Conservation (phyloP, 2,329 filamentous ascomycete species). For the Fusarium tuaranense region DNA sequence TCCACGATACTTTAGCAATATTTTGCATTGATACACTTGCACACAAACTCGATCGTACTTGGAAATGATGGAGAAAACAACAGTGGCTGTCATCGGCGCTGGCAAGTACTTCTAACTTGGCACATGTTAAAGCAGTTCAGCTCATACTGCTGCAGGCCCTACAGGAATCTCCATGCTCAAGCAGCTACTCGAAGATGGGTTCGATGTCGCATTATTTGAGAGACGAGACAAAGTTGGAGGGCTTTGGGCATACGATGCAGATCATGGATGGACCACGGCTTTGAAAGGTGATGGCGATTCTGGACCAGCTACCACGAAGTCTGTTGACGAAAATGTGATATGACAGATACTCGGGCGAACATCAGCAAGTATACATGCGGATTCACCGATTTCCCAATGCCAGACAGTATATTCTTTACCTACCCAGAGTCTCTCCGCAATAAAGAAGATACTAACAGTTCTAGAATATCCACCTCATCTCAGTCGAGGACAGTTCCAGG, state of each 20-base stretch:
- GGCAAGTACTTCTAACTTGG: not conserved
- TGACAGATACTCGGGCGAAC: not conserved
- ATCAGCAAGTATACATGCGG: slow-evolving; percentile 33
- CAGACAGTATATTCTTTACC: slow-evolving; percentile 9
- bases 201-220: slow-evolving; percentile 12
- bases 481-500: slow-evolving; percentile 15
- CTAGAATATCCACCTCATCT: slow-evolving; percentile 20
- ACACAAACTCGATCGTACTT: not conserved
- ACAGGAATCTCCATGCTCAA: slow-evolving; percentile 31
- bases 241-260: slow-evolving; percentile 14
- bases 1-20: too few relatives aligned
- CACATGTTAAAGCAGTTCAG: too few relatives aligned
- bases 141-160: slow-evolving; percentile 5
- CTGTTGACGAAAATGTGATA: not conserved
- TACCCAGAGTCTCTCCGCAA: too few relatives aligned
- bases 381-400: slow-evolving; percentile 25
- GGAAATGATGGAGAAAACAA: not conserved
- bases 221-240: slow-evolving; percentile 12
- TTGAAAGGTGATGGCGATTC: not conserved
- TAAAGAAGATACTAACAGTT: not conserved
- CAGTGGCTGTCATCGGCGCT: slow-evolving; percentile 8
- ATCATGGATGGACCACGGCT: slow-evolving; percentile 15
- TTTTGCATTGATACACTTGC: not conserved
- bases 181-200: slow-evolving; percentile 20
- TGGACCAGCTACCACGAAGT: not conserved